phyloP scores from a whole-genome alignment of 2,329 filamentous ascomycete genomes.

The Tolypocladium endophyticum region DNA sequence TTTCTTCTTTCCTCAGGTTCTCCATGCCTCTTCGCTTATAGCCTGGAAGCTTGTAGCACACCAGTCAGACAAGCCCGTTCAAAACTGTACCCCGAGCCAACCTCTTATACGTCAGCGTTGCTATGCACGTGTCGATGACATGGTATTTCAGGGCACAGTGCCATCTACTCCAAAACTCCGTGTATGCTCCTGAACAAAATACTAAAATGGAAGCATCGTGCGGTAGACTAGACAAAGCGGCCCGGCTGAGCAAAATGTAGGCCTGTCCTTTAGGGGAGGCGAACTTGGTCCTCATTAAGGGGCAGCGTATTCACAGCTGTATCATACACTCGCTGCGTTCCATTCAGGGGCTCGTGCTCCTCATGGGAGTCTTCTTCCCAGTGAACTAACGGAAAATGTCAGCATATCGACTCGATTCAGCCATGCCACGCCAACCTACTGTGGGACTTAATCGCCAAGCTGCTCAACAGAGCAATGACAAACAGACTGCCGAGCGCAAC shows the following conservation, averaged over 20 bases:
- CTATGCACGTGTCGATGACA: not conserved
- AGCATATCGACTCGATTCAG: not conserved
- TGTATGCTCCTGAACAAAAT: not conserved
- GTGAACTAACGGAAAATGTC: constrained; percentile 13
- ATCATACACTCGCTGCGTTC: constrained; percentile 4
- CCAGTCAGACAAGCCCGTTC: not conserved
- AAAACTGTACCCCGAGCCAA: not conserved
- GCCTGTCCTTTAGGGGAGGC: constrained; percentile 9
- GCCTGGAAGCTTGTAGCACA: not conserved
- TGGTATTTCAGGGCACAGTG: not conserved
- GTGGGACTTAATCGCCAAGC: constrained; percentile 62
- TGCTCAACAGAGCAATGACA: constrained; percentile 51
- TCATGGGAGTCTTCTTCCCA: constrained; percentile 18
- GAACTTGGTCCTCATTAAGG: constrained; percentile 16
- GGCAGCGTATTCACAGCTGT: constrained; percentile 7
- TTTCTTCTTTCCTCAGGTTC: not conserved
- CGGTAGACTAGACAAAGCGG: not conserved
- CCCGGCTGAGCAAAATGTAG: not conserved
- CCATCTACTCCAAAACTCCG: not conserved
- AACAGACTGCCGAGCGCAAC: constrained; percentile 62
- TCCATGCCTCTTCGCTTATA: not conserved
- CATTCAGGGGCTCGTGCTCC: constrained; percentile 14
- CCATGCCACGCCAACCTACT: constrained; percentile 40
- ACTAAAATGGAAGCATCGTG: not conserved
- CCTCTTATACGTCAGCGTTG: not conserved